These are phyloP conservation scores for Heliosperma pusillum DNA, from an alignment of 148 eudicot genomes.

Conservation along the genomic window DNA sequence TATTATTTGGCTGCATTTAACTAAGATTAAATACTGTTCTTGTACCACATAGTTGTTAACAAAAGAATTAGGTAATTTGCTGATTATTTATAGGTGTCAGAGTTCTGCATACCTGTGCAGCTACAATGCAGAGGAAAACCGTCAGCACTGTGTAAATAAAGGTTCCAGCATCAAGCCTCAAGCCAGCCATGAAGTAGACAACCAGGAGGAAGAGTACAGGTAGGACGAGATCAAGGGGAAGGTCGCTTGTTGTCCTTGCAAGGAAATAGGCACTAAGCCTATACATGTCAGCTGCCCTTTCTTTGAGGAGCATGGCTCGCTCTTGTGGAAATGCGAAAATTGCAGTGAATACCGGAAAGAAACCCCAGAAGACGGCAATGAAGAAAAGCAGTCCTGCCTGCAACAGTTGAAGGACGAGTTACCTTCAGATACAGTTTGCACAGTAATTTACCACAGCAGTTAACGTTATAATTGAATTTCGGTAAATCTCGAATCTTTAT, in stretches of 20 bases:
- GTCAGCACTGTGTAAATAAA: slow-evolving; percentile 68
- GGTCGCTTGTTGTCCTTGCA: slow-evolving; percentile 85
- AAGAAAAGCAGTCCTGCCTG: slow-evolving; percentile 93
- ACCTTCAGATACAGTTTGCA: background rate
- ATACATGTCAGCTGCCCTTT: slow-evolving; percentile 92
- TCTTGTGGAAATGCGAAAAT: slow-evolving; percentile 95
- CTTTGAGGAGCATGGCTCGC: slow-evolving; percentile 86
- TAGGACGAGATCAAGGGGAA: slow-evolving; percentile 73
- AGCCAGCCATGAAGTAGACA: slow-evolving; percentile 94
- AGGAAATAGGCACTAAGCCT: slow-evolving; percentile 86
- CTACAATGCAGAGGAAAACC: slow-evolving; percentile 77
- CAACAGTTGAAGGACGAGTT: slow-evolving; percentile 15
- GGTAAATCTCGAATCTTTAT: no score
- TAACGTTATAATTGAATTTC: no score
- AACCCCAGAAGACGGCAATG: slow-evolving; percentile 92
- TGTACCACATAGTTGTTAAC: background rate
- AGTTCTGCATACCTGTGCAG: slow-evolving; percentile 39
- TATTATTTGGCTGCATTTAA: no score
- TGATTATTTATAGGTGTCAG: background rate
- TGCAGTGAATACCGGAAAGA: slow-evolving; percentile 92
- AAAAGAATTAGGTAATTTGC: background rate
- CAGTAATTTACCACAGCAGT: no score
- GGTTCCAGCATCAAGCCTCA: slow-evolving; percentile 47
- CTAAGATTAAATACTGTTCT: no score
- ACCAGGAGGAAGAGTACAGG: slow-evolving; percentile 77